Evolutionary conservation across 192 early-diverging fungal genomes (phyloP).

Genomic region (Mortierella claussenii): DNA sequence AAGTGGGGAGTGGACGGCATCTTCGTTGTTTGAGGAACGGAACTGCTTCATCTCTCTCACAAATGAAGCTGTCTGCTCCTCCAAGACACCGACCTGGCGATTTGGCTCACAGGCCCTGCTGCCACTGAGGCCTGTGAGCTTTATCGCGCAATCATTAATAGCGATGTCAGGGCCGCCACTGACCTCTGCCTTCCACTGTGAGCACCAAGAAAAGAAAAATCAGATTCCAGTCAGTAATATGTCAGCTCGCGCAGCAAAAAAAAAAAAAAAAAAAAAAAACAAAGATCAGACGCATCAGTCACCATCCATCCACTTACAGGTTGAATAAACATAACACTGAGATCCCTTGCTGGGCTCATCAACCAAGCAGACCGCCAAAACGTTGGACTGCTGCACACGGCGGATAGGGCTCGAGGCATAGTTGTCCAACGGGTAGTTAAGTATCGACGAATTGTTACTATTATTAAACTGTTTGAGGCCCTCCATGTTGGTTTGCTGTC

Average conservation of each 20-base stretch:
- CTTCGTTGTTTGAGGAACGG: slow-evolving; percentile 10
- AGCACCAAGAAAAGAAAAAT: neutral
- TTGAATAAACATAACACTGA: slow-evolving; percentile 46
- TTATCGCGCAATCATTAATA: slow-evolving; percentile 53
- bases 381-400: neutral
- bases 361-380: slow-evolving; percentile 37
- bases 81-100: slow-evolving; percentile 46
- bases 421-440: slow-evolving; percentile 43
- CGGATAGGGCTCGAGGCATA: slow-evolving; percentile 16
- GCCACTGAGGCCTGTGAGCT: slow-evolving; percentile 47
- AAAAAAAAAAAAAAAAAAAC: neutral
- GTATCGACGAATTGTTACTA: slow-evolving; percentile 34
- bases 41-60: slow-evolving; percentile 51
- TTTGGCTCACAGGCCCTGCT: slow-evolving; percentile 42
- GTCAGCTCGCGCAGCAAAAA: neutral
- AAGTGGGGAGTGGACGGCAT: slow-evolving; percentile 36
- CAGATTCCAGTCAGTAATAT: neutral
- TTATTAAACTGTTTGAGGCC: slow-evolving; percentile 48
- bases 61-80: slow-evolving; percentile 39
- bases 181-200: slow-evolving; percentile 51
- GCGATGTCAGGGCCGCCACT: slow-evolving; percentile 50
- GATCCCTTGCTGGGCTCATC: slow-evolving; percentile 31
- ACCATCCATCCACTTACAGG: slow-evolving; percentile 26
- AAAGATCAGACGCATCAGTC: neutral
- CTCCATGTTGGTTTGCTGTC: slow-evolving; percentile 56